Evolutionary conservation across 805 yeast genomes (phyloP), one percentile per base, ranked within the genome.

Genomic region (Pichia phayaonensis): DNA sequence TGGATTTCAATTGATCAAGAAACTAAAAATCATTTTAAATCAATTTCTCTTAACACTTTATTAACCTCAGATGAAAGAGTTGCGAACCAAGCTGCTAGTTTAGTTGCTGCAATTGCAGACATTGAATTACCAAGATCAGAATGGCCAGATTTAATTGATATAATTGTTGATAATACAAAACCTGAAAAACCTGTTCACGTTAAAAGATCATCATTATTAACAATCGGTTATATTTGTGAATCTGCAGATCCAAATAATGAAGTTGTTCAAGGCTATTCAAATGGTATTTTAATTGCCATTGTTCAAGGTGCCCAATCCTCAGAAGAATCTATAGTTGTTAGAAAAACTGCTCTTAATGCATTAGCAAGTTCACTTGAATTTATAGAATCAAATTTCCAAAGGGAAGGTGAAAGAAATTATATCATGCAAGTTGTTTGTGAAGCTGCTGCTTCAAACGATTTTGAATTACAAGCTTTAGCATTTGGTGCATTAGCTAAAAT

Each of bases 391-490:
- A 94, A 94, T 70, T 94, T 94, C 74, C 90, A 83, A 59, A 79
- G 86, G 53, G 98, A 92, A 64, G 95, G 94, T 54, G 99, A 94
- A 74, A 81, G 99, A 64, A 90, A 94, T 67, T 90, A 86, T 69
- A 86, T 94, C 67, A 94, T 94, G 99, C 97, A 90, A 73, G 97
- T 94, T 42, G 97, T 94, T 16, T 94, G 99, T 71, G 98, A 94
- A 70, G 96, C 97, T 18, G 90, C 99, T n/a, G 97, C 92, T 68
- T 86, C 95, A 22, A 77, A 79, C 36, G 86, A 84, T 62, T 70
- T 75, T 43, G 95, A 86, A 59, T 74, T 94, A 56, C 96, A 90
- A 70, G 92, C 95, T 10, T 84, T 95, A 36, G 96, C 97, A 0
- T 94, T 90, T 70, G 98, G 97, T 53, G 95, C 97, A 61, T 76